These are phyloP conservation scores for Xylariaceae sp. DNA, from an alignment of 2,329 filamentous ascomycete genomes.

Conservation along the genomic window DNA sequence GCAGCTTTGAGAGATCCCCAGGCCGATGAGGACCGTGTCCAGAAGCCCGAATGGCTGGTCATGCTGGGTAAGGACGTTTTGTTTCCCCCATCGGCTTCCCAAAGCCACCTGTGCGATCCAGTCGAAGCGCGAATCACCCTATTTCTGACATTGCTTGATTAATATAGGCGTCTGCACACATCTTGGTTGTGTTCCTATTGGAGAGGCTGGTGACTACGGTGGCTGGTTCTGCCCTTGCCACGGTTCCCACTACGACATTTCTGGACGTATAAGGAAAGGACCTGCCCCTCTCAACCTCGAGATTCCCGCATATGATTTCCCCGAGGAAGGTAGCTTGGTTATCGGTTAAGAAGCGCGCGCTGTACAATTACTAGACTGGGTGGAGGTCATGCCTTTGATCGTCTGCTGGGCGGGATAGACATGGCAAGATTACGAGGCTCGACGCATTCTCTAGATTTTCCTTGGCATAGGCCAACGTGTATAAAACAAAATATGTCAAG, in stretches of 20 bases:
- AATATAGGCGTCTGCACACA: constrained; percentile 90
- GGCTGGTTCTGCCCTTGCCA: constrained; percentile 99
- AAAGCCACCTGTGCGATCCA: neutral
- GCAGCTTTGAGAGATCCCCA: constrained; percentile 85
- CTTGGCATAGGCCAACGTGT: constrained; percentile 25
- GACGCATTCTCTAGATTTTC: constrained; percentile 26
- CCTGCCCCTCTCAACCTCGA: constrained; percentile 97
- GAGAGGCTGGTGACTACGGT: constrained; percentile 95
- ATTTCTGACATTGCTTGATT: constrained; percentile 11
- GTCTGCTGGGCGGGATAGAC: constrained; percentile 22
- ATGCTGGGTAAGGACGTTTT: constrained; percentile 72
- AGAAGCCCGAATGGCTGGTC: constrained; percentile 98
- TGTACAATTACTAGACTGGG: constrained; percentile 29
- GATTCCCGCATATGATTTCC: constrained; percentile 88
- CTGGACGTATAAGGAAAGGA: constrained; percentile 94
- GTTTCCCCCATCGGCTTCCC: neutral
- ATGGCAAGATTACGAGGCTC: constrained; percentile 24
- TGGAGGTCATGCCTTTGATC: constrained; percentile 12
- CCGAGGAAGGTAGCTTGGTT: constrained; percentile 79
- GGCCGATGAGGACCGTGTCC: constrained; percentile 84
- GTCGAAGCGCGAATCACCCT: neutral
- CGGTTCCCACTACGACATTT: constrained; percentile 99
- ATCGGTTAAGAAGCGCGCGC: constrained; percentile 69
- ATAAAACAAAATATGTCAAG: constrained; percentile 27
- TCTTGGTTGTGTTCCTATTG: constrained; percentile 97